phyloP scores from a whole-genome alignment of 1,284 basidiomycete genomes.

The Sporisorium reilianum region DNA sequence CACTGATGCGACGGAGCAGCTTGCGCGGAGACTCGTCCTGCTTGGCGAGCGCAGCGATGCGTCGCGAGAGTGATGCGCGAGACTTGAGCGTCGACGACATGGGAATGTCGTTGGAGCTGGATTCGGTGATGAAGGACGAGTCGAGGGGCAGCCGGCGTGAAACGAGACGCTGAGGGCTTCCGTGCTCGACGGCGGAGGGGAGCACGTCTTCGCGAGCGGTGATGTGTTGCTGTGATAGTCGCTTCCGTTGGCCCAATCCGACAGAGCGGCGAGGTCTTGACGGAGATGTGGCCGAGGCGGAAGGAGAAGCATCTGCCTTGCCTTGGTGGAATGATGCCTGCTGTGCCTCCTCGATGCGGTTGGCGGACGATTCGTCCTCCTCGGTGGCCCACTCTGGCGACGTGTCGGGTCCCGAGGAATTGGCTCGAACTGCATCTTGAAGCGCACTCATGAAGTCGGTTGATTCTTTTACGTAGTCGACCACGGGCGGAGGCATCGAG shows the following conservation, averaged over 20 bases:
- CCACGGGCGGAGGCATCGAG: constrained; percentile 17
- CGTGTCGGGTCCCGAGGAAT: constrained; percentile 10
- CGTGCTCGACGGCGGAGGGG: constrained; percentile 25
- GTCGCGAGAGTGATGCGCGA: constrained; percentile 35
- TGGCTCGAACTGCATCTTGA: constrained; percentile 32
- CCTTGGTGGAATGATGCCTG: constrained; percentile 37
- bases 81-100: constrained; percentile 51
- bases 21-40: constrained; percentile 54
- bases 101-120: constrained; percentile 35
- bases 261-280: constrained; percentile 11
- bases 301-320: constrained; percentile 5
- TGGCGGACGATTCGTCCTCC: constrained; percentile 35
- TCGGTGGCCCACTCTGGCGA: constrained; percentile 46
- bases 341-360: neutral
- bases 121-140: constrained; percentile 39
- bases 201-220: constrained; percentile 19
- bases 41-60: constrained; percentile 26
- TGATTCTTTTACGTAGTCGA: constrained; percentile 49
- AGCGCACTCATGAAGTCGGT: constrained; percentile 41
- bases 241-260: constrained; percentile 7
- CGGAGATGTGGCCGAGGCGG: constrained; percentile 17
- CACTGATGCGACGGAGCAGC: constrained; percentile 54
- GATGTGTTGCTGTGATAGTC: neutral
- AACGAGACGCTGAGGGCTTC: constrained; percentile 40
- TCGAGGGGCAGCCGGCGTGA: constrained; percentile 35